Percentiles rank a stretch among this genome's conserved stretches.
These are phyloP conservation scores for Stromatinia cepivora DNA, from an alignment of 2,329 filamentous ascomycete species.

Conservation along the genomic window DNA sequence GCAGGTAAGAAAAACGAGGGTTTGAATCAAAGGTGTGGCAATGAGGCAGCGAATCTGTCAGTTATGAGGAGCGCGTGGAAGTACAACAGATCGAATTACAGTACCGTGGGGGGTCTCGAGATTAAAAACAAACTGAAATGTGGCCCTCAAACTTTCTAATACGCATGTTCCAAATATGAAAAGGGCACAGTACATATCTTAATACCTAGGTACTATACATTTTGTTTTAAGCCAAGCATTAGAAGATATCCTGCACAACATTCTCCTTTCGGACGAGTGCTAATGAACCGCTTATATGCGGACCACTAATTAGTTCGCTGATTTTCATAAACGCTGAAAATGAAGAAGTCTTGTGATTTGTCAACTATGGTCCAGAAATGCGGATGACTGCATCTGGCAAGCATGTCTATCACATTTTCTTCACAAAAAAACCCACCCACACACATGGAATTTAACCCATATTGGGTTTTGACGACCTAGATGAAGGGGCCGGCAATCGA, in stretches of 20 bases:
- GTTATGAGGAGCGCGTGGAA: slow-evolving; percentile 23
- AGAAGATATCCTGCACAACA: slow-evolving; percentile 9
- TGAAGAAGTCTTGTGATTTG: slow-evolving; percentile 21
- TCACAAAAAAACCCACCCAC: slow-evolving; percentile 16
- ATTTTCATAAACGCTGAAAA: slow-evolving; percentile 19
- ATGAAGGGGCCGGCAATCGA: slow-evolving; percentile 12
- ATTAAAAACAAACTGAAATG: neutral
- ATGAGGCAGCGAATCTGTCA: slow-evolving; percentile 44
- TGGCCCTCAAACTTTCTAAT: neutral
- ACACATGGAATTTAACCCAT: slow-evolving; percentile 12
- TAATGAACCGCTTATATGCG: slow-evolving; percentile 13
- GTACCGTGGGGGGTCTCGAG: slow-evolving; percentile 8
- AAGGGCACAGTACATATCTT: slow-evolving; percentile 7
- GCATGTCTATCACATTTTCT: slow-evolving; percentile 26
- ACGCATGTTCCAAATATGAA: neutral
- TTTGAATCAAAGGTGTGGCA: slow-evolving; percentile 61
- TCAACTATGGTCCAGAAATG: slow-evolving; percentile 18
- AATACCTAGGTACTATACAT: neutral
- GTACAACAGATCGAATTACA: slow-evolving; percentile 18
- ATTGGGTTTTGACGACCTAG: slow-evolving; percentile 8
- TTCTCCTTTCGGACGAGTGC: slow-evolving; percentile 10
- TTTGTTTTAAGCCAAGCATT: slow-evolving; percentile 15
- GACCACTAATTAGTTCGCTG: slow-evolving; percentile 8
- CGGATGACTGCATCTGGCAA: slow-evolving; percentile 23
- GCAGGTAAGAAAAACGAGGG: slow-evolving; percentile 53